These are phyloP conservation scores for Linnemannia schmuckeri DNA, from an alignment of 192 early-diverging fungal genomes.

Conservation along the genomic window DNA sequence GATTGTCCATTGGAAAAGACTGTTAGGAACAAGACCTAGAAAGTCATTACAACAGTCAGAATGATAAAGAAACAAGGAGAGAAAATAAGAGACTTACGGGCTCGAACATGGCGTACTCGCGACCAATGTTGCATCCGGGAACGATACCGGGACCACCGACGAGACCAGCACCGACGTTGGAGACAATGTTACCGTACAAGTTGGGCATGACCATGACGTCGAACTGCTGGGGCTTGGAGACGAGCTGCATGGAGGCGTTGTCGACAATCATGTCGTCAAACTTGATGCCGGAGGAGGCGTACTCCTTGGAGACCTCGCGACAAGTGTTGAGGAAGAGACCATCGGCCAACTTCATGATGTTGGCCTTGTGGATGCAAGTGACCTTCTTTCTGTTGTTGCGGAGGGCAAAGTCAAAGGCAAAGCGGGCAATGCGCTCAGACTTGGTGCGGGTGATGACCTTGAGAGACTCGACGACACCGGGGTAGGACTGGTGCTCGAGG, in stretches of 20 bases:
- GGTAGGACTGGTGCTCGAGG: conserved; percentile 97
- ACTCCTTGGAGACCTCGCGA: conserved; percentile 95
- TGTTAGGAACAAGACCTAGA: neutral
- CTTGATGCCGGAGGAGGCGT: conserved; percentile 89
- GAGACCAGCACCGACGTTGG: conserved; percentile 97
- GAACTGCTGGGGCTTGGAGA: conserved; percentile 96
- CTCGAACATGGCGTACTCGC: conserved; percentile 98
- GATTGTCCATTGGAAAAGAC: neutral
- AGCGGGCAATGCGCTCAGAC: conserved; percentile 98
- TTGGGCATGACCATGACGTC: conserved; percentile 99
- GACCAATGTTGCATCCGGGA: conserved; percentile 98
- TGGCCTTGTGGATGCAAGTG: conserved; percentile 99
- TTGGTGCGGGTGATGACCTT: conserved; percentile 98
- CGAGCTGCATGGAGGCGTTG: conserved; percentile 99
- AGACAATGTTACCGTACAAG: conserved; percentile 99
- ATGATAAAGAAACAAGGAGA: neutral
- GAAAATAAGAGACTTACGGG: conserved; percentile 70
- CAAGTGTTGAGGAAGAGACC: conserved; percentile 98
- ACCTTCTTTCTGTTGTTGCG: conserved; percentile 98
- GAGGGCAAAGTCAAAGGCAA: conserved; percentile 98
- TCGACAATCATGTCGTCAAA: conserved; percentile 99
- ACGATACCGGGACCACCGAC: conserved; percentile 97
- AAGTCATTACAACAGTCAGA: neutral
- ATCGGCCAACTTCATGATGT: conserved; percentile 99
- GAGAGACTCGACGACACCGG: conserved; percentile 98